Base-by-base conservation (phyloP, 257 asterid genomes). In the Forsythia viridissima region DNA sequence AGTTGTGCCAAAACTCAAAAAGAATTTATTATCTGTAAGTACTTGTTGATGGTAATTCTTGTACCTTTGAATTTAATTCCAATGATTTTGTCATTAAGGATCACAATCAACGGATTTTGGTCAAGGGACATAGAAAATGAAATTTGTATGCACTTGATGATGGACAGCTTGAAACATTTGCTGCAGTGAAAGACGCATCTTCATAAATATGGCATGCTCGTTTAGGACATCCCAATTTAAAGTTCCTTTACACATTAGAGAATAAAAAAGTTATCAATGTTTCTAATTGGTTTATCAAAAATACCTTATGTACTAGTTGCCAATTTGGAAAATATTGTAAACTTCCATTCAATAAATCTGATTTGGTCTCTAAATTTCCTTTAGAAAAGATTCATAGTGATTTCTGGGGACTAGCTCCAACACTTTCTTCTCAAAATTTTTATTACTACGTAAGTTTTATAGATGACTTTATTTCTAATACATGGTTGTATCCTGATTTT, bases 1-100 rank as follows among this genome's bases (percentile, higher is more conserved):
- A 18, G 70, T 51, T 9, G 70, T 74, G 34, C 77, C 77, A 12
- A 24, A 46, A 51, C 57, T 73, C 5, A 48, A 73, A 8, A 73
- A 73, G 34, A 48, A 73, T 21, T 9, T 73, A 48, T 48, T 73
- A 52, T 73, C 42, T 0, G 6, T 51, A 1, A 52, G 30, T 37
- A 30, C 15, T 74, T 52, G 10, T 74, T 44, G 76, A 72, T 46
- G 65, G 20, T 21, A 72, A 44, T 72, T 61, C 36, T 61, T 61
- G 30, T 61, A 44, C 65, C 12, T 15, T 42, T 42, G 46, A 42
- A 42, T 42, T 42, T 42, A 42, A 41, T 21, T 43, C 30, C 40
- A 18, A 72, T 72, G 42, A n/a, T 20, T 72, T 72, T 21, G 21
- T 42, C 46, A 42, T 42, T 8, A 42, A 42, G 46, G 46, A 42